Evolutionary conservation across 768 basidiomycete species (phyloP).

Genomic region (Coprinopsis sp.): DNA sequence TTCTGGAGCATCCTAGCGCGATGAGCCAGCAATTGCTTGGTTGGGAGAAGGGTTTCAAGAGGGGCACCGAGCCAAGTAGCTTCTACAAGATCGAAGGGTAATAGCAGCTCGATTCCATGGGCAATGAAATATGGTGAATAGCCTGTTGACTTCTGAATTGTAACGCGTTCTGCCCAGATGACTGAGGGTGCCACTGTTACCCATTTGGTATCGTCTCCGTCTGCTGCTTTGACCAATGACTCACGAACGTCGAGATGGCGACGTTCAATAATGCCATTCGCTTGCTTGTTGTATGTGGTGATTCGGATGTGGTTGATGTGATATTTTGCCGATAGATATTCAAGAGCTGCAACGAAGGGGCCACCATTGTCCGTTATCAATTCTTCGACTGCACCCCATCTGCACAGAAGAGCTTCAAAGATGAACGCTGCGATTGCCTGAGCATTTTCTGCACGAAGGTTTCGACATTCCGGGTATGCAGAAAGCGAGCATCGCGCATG

Average conservation of each 20-base stretch:
- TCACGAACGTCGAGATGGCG: slow-evolving; percentile 25
- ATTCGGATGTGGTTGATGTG: slow-evolving; percentile 37
- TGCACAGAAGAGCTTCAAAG: slow-evolving; percentile 27
- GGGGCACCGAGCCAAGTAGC: slow-evolving; percentile 12
- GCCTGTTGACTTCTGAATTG: slow-evolving; percentile 25
- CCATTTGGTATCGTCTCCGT: slow-evolving; percentile 29
- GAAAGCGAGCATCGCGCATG: slow-evolving; percentile 22
- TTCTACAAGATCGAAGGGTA: slow-evolving; percentile 26
- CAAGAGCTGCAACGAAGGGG: slow-evolving; percentile 19
- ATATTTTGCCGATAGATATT: slow-evolving; percentile 18
- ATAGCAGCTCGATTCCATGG: slow-evolving; percentile 28
- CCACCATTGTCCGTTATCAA: slow-evolving; percentile 31
- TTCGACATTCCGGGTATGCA: slow-evolving; percentile 18
- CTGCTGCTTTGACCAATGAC: slow-evolving; percentile 25
- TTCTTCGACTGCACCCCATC: slow-evolving; percentile 32
- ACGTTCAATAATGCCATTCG: slow-evolving; percentile 32
- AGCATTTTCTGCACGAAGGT: slow-evolving; percentile 18
- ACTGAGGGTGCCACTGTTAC: slow-evolving; percentile 16
- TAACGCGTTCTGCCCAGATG: slow-evolving; percentile 30
- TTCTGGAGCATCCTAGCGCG: slow-evolving; percentile 22
- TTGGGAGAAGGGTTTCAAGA: slow-evolving; percentile 6
- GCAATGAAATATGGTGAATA: slow-evolving; percentile 32
- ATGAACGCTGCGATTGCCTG: slow-evolving; percentile 20
- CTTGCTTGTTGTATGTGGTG: slow-evolving; percentile 36
- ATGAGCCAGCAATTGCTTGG: slow-evolving; percentile 18